Evolutionary conservation across 1,139 yeast genomes (phyloP).

Genomic region (Meyerozyma sp.): DNA sequence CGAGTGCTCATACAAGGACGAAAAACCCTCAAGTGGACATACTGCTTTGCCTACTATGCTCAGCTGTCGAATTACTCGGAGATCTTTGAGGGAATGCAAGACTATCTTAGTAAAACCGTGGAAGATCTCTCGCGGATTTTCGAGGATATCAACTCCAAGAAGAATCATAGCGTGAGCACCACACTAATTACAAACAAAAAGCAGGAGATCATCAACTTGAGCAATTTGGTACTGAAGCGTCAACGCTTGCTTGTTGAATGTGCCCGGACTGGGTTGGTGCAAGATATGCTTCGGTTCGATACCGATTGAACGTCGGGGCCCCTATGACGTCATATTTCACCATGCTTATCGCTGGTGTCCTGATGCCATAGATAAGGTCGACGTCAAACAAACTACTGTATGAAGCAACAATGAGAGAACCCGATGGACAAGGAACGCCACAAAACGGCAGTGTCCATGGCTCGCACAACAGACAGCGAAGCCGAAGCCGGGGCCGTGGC

Average conservation of each 20-base stretch:
- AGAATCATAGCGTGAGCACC: constrained; percentile 25
- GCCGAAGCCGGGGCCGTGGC: not conserved
- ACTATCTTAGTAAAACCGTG: constrained; percentile 63
- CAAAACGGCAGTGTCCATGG: not conserved
- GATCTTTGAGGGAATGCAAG: constrained; percentile 73
- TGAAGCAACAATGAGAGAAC: not conserved
- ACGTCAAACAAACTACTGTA: not conserved
- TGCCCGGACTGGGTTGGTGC: constrained; percentile 18
- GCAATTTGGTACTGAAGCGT: constrained; percentile 41
- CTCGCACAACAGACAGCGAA: not conserved
- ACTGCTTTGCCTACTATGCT: constrained; percentile 73
- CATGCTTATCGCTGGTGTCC: not conserved
- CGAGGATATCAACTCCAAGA: constrained; percentile 42
- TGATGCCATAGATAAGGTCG: constrained; percentile 1
- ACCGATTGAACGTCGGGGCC: not conserved
- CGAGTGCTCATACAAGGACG: constrained; percentile 63
- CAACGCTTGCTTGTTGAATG: constrained; percentile 47
- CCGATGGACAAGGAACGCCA: not conserved
- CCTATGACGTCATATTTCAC: not conserved
- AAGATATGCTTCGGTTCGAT: not conserved
- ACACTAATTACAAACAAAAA: constrained; percentile 31
- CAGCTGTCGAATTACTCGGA: constrained; percentile 44
- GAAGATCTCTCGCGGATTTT: constrained; percentile 76
- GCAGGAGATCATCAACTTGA: constrained; percentile 42
- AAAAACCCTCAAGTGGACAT: constrained; percentile 85